Conservation (phyloP, 495 filamentous ascomycete species). For the Penicillium alfredii region DNA sequence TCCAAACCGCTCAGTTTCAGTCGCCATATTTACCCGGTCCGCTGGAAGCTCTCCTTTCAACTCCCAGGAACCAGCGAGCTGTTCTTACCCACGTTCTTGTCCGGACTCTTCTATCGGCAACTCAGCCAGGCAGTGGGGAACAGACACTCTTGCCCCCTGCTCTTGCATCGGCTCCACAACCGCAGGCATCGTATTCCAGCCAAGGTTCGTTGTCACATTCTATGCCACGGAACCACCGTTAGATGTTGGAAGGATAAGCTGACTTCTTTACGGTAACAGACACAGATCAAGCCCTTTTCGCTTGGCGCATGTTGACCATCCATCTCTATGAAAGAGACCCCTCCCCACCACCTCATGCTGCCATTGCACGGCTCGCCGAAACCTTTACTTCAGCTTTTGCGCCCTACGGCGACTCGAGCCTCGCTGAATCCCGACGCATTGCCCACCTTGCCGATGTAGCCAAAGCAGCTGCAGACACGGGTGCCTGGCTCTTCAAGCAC, state of each 20-base stretch:
- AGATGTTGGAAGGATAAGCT: conserved; percentile 1
- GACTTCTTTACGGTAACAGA: conserved; percentile 2
- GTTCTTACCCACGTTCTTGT: conserved; percentile 19
- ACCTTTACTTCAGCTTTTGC: conserved; percentile 18
- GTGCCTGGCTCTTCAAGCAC: conserved; percentile 24
- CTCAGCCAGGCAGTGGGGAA: conserved; percentile 7
- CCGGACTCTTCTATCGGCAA: conserved; percentile 11
- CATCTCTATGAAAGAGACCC: conserved; percentile 7
- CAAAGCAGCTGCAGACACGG: conserved; percentile 13
- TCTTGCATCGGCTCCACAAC: conserved; percentile 3
- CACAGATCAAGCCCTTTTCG: conserved; percentile 9
- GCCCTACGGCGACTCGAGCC: conserved; percentile 12
- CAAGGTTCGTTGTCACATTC: neutral
- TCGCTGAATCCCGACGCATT: conserved; percentile 8
- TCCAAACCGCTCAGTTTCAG: conserved; percentile 11
- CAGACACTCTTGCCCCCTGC: conserved; percentile 13
- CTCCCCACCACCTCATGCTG: neutral
- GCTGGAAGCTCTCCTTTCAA: conserved; percentile 10
- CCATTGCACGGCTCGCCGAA: conserved; percentile 6
- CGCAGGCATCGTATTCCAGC: neutral
- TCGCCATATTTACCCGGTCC: conserved; percentile 10
- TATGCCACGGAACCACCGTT: too few species aligned
- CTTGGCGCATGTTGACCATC: conserved; percentile 25
- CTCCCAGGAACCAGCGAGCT: conserved; percentile 9
- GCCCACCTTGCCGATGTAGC: conserved; percentile 15